Percentiles rank a stretch among this genome's conserved stretches.
These are phyloP conservation scores for Isabelozyma heimii DNA, from an alignment of 805 yeast genomes.

Conservation along the genomic window DNA sequence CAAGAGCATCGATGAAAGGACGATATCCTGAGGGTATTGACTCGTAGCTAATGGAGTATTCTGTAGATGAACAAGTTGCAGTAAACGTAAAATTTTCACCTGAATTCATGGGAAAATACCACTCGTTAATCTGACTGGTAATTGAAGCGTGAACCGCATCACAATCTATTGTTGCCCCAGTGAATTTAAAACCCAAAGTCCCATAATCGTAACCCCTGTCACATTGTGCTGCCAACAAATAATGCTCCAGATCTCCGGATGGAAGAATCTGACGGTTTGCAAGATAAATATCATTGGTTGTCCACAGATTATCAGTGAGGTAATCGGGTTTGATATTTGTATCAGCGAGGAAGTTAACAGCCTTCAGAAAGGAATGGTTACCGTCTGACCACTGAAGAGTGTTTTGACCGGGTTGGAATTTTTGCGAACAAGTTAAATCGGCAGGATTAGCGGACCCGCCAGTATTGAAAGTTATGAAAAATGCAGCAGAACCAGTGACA, in stretches of 20 bases:
- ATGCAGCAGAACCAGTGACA: constrained; percentile 14
- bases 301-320: neutral
- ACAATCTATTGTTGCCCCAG: constrained; percentile 16
- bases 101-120: constrained; percentile 13
- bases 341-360: constrained; percentile 5
- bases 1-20: constrained; percentile 15
- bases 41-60: constrained; percentile 8
- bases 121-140: constrained; percentile 18
- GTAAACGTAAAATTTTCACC: constrained; percentile 2
- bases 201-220: constrained; percentile 19
- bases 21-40: constrained; percentile 27
- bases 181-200: constrained; percentile 14
- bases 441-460: constrained; percentile 13
- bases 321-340: constrained; percentile 1
- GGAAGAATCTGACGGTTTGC: constrained; percentile 9
- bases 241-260: constrained; percentile 6
- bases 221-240: constrained; percentile 13
- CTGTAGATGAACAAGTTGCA: constrained; percentile 11
- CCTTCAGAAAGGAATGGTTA: constrained; percentile 3
- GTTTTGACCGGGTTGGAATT: constrained; percentile 17
- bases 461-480: constrained; percentile 20
- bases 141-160: constrained; percentile 14
- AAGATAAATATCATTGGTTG: neutral
- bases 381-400: constrained; percentile 16
- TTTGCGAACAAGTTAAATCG: constrained; percentile 15